phyloP scores from a whole-genome alignment of 202 grass and related monocot species.

The Hordeum pubiflorum region DNA sequence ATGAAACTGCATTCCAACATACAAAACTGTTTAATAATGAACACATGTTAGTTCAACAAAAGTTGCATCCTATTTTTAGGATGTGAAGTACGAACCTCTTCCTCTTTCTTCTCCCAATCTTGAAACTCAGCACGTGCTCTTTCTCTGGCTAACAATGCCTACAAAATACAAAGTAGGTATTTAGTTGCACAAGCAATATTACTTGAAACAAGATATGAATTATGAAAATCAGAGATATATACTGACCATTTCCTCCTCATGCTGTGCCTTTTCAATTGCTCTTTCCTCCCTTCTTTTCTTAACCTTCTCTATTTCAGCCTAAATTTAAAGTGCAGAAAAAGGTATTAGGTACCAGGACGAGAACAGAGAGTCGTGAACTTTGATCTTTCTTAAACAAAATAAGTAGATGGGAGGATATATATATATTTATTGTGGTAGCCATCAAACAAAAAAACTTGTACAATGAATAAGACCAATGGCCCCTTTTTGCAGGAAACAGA shows the following conservation, averaged over 20 bases:
- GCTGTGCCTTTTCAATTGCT: slow-evolving; percentile 92
- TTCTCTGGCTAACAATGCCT: slow-evolving; percentile 85
- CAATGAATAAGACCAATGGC: background rate
- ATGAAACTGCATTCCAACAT: slow-evolving; percentile 66
- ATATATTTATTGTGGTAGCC: background rate
- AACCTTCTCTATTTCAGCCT: slow-evolving; percentile 98
- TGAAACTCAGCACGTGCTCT: slow-evolving; percentile 90
- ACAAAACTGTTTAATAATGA: slow-evolving; percentile 26
- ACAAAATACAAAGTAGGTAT: slow-evolving; percentile 25
- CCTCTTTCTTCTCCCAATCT: slow-evolving; percentile 99
- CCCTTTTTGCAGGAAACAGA: background rate
- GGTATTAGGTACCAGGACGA: background rate
- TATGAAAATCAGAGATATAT: slow-evolving; percentile 12
- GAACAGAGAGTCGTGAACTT: background rate
- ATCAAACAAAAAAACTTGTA: background rate
- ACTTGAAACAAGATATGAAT: slow-evolving; percentile 10
- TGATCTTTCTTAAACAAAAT: background rate
- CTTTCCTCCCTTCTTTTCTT: slow-evolving; percentile 99
- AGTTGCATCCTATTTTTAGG: background rate
- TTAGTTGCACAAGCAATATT: slow-evolving; percentile 10
- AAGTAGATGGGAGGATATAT: background rate
- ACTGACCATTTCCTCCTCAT: slow-evolving; percentile 95
- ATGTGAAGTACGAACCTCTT: slow-evolving; percentile 57
- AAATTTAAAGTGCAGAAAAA: slow-evolving; percentile 6
- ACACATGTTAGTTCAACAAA: slow-evolving; percentile 19